A percentile compares a stretch with the other conserved stretches of the same genome.
Conservation (phyloP, 2,329 filamentous ascomycete genomes). For the Fusarium mangiferae region DNA sequence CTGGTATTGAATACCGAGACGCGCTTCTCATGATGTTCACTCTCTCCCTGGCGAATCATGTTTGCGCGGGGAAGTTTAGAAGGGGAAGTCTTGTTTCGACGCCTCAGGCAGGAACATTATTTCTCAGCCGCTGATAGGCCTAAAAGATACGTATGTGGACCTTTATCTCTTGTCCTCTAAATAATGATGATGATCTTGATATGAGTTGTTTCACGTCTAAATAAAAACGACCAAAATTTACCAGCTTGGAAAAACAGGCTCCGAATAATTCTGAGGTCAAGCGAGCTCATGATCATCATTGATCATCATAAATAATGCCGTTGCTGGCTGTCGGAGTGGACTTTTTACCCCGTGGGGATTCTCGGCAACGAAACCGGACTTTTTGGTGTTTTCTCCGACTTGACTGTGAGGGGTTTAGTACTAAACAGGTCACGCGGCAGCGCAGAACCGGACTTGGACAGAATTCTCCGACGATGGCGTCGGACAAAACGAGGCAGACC, state of each 20-base stretch:
- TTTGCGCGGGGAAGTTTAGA: neutral
- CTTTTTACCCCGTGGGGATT: neutral
- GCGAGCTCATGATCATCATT: neutral
- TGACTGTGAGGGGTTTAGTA: neutral
- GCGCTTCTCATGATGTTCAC: neutral
- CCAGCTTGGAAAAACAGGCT: accelerated
- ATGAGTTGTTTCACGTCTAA: neutral
- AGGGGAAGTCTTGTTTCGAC: neutral
- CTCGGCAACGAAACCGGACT: neutral
- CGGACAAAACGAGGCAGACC: neutral
- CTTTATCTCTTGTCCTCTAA: neutral
- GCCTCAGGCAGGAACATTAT: neutral
- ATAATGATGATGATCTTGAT: no score
- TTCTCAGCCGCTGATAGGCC: neutral
- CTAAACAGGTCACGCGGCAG: neutral
- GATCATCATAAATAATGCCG: neutral
- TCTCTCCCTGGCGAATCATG: neutral
- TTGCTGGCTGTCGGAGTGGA: neutral
- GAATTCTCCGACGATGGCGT: neutral
- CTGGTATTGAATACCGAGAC: neutral
- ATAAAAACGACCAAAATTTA: accelerated
- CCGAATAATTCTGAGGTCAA: accelerated
- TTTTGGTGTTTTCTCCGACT: neutral
- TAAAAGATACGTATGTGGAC: neutral
- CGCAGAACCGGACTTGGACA: neutral